Percentiles rank a stretch among this genome's conserved stretches.
phyloP scores from a whole-genome alignment of 2,329 filamentous ascomycete species.

The Venturia carpophila region DNA sequence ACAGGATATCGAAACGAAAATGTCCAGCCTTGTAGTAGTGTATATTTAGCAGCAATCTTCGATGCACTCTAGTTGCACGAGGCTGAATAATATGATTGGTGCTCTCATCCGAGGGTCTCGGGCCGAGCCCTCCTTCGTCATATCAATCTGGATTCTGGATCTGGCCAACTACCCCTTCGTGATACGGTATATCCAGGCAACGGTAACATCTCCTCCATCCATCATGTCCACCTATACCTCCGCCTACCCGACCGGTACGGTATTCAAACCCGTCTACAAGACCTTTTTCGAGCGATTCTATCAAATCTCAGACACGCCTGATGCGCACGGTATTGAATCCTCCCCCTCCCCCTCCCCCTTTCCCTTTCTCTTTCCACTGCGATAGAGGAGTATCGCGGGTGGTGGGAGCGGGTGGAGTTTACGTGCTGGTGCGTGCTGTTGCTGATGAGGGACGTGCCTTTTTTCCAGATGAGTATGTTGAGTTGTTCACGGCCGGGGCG shows the following conservation, averaged over 20 bases:
- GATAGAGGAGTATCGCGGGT: too few species aligned
- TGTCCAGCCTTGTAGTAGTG: background rate
- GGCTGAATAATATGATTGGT: slow-evolving; percentile 3
- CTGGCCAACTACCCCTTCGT: too few species aligned
- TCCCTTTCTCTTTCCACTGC: too few species aligned
- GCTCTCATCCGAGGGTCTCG: slow-evolving; percentile 4
- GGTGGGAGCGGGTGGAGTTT: too few species aligned
- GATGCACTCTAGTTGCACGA: background rate
- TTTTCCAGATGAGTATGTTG: slow-evolving; percentile 32
- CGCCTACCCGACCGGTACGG: slow-evolving; percentile 27
- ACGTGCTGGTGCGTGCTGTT: too few species aligned
- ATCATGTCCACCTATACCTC: slow-evolving; percentile 26
- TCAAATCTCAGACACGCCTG: slow-evolving; percentile 39
- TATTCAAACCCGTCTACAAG: slow-evolving; percentile 36
- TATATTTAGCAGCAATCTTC: background rate
- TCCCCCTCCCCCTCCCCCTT: too few species aligned
- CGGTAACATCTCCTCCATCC: background rate
- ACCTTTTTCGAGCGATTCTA: slow-evolving; percentile 43
- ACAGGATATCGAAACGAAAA: background rate
- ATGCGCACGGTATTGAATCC: slow-evolving; percentile 41
- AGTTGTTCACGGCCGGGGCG: slow-evolving; percentile 42
- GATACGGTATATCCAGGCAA: too few species aligned
- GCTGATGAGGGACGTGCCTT: too few species aligned
- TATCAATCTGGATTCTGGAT: background rate
- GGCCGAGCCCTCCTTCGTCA: background rate